These are phyloP conservation scores for Trichopus zeylanicus DNA, from an alignment of 116 monocot species.

Conservation along the genomic window DNA sequence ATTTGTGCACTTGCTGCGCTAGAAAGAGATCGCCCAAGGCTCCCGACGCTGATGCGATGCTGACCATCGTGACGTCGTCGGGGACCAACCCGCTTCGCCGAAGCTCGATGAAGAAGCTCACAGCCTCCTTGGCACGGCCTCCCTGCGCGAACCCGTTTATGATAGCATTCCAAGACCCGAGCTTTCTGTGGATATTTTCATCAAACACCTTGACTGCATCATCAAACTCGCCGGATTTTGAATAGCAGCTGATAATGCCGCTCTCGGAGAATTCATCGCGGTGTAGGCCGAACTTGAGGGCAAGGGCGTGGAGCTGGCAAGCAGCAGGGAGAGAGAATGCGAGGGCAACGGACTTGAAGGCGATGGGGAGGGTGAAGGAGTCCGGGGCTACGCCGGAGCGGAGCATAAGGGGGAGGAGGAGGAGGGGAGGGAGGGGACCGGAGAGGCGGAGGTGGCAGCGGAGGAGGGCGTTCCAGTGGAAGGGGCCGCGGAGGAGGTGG, in stretches of 20 bases:
- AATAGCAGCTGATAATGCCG: slow-evolving; percentile 48
- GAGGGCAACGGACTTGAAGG: slow-evolving; percentile 46
- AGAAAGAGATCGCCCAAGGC: slow-evolving; percentile 37
- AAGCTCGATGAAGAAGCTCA: slow-evolving; percentile 36
- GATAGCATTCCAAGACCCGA: slow-evolving; percentile 74
- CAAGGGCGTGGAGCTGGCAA: slow-evolving; percentile 47
- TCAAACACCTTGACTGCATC: slow-evolving; percentile 53
- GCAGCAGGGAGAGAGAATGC: slow-evolving; percentile 12
- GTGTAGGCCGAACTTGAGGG: slow-evolving; percentile 36
- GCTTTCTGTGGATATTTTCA: slow-evolving; percentile 30
- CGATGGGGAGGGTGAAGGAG: slow-evolving; percentile 62
- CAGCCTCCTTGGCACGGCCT: slow-evolving; percentile 29
- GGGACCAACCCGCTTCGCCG: slow-evolving; percentile 21
- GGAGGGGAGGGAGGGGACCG: slow-evolving; percentile 20
- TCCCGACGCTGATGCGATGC: slow-evolving; percentile 59
- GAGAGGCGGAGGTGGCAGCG: slow-evolving; percentile 37
- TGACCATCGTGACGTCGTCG: slow-evolving; percentile 69
- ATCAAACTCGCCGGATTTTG: slow-evolving; percentile 35
- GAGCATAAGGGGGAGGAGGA: slow-evolving; percentile 33
- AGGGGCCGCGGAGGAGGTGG: slow-evolving; percentile 19
- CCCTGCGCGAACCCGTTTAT: slow-evolving; percentile 44
- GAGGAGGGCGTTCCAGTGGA: slow-evolving; percentile 57
- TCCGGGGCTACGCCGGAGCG: slow-evolving; percentile 35
- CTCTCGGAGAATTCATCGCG: slow-evolving; percentile 42
- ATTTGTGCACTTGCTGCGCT: slow-evolving; percentile 47